Evolutionary conservation across 441 rosid species (phyloP).

Genomic region (Hypseocharis bilobata): DNA sequence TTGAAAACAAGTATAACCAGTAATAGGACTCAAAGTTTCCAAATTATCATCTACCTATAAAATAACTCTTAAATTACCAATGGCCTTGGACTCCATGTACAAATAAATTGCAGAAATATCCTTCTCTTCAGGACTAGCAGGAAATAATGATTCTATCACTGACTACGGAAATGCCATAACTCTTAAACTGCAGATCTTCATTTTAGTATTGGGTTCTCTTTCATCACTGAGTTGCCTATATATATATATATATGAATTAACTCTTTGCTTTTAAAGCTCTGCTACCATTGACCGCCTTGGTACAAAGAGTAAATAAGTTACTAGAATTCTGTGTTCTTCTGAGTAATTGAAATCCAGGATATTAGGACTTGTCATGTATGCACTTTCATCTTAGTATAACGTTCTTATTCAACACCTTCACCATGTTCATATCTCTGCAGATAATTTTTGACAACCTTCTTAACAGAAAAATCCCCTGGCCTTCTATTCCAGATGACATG

Average conservation of each 20-base stretch:
- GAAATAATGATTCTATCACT: too few species aligned
- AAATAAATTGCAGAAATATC: too few species aligned
- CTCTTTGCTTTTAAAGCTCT: not conserved
- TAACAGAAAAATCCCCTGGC: conserved; percentile 75
- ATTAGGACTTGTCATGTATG: not conserved
- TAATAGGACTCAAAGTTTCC: too few species aligned
- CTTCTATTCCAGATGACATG: conserved; percentile 56
- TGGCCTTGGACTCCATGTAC: too few species aligned
- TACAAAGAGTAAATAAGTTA: not conserved
- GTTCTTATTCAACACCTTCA: conserved; percentile 12
- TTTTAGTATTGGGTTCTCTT: not conserved
- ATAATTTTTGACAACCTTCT: conserved; percentile 76
- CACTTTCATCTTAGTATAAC: not conserved
- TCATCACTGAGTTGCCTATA: conserved; percentile 5
- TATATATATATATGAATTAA: too few species aligned
- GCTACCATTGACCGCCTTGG: not conserved
- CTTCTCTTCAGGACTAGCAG: too few species aligned
- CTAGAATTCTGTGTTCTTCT: not conserved
- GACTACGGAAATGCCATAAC: too few species aligned
- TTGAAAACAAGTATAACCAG: too few species aligned
- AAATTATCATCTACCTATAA: too few species aligned
- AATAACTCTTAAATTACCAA: too few species aligned
- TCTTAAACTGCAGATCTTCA: too few species aligned
- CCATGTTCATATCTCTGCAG: conserved; percentile 32
- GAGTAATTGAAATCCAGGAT: not conserved